phyloP scores from a whole-genome alignment of 208 protist genomes.

The Endotrypanum monterogeii region DNA sequence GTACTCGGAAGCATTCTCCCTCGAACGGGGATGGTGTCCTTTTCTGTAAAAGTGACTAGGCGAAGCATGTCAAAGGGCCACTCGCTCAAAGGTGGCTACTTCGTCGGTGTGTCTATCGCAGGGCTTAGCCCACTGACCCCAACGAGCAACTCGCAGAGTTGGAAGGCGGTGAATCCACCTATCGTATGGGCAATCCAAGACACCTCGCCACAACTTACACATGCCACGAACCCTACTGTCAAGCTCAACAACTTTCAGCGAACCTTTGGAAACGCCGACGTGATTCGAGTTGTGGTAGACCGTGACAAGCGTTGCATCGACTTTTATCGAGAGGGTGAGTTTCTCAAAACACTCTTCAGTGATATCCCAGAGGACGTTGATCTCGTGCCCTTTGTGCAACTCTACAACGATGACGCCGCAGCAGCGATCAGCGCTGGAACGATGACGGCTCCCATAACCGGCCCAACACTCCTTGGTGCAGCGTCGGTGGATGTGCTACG shows the following conservation, averaged over 20 bases:
- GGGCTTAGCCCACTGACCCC: constrained; percentile 71
- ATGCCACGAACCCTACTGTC: constrained; percentile 90
- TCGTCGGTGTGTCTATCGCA: constrained; percentile 77
- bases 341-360: constrained; percentile 86
- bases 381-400: constrained; percentile 90
- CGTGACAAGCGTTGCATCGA: constrained; percentile 72
- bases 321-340: constrained; percentile 88
- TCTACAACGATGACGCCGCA: constrained; percentile 91
- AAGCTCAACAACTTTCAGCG: constrained; percentile 90
- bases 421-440: constrained; percentile 67
- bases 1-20: constrained; percentile 83
- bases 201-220: constrained; percentile 85
- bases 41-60: constrained; percentile 82
- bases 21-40: constrained; percentile 79
- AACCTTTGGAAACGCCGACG: constrained; percentile 84
- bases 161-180: constrained; percentile 86
- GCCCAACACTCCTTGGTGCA: constrained; percentile 68
- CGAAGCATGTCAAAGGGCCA: constrained; percentile 80
- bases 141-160: constrained; percentile 84
- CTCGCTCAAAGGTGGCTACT: constrained; percentile 92
- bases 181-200: constrained; percentile 92
- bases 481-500: constrained; percentile 87
- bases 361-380: constrained; percentile 78
- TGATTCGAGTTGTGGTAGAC: constrained; percentile 78
- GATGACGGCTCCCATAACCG: constrained; percentile 85